Conservation (phyloP, 345 rosid genomes). For the Gossypioides kirkii region DNA sequence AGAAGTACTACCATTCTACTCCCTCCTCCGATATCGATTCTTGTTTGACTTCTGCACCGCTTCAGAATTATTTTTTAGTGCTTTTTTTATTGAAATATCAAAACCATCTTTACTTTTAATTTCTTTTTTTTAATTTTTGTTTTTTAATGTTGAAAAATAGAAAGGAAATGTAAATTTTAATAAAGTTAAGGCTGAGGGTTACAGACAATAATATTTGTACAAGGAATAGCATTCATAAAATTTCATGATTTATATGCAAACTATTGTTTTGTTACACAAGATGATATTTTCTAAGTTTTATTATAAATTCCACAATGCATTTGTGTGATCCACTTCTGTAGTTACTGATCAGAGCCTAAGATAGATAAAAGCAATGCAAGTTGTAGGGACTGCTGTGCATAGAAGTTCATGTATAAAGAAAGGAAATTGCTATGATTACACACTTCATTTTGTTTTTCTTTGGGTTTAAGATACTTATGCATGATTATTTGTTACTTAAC, state of each 20-base stretch:
- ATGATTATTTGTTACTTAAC: slow-evolving; percentile 8
- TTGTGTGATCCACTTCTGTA: slow-evolving; percentile 1
- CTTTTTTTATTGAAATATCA: background rate
- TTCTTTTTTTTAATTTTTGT: too few relatives aligned
- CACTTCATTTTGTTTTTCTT: background rate
- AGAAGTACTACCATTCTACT: background rate
- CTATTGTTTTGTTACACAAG: background rate
- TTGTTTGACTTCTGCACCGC: background rate
- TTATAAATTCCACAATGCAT: background rate
- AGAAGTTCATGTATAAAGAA: background rate
- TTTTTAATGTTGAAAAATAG: background rate
- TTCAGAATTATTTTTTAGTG: background rate
- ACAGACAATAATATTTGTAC: background rate
- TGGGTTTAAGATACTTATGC: background rate
- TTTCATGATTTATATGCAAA: background rate
- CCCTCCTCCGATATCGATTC: background rate
- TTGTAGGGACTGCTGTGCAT: background rate
- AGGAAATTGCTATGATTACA: background rate
- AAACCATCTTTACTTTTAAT: background rate
- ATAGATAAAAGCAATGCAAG: background rate
- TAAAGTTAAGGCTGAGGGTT: background rate
- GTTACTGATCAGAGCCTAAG: background rate
- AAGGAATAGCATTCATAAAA: background rate
- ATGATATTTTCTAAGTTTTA: background rate
- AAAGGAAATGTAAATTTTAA: background rate